Base-by-base conservation (phyloP, 106 monocot genomes). In the Acorus gramineus region DNA sequence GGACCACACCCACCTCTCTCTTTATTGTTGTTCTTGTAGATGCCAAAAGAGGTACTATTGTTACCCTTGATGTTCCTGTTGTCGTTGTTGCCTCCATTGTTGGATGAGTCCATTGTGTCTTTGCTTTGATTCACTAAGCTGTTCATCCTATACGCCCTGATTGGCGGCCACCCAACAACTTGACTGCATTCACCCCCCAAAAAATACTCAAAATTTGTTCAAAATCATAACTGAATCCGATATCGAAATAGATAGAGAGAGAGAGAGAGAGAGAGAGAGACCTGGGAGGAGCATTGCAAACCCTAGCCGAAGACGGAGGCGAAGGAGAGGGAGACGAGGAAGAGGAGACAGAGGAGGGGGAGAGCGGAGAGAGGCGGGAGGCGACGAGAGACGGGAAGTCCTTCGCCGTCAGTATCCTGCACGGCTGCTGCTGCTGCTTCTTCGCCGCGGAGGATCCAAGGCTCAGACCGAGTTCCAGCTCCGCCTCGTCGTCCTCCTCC, bases 131-230 rank as follows among this genome's bases (percentile, higher is more conserved):
- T 85, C 62, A 83, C 71, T 8, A 87, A 66, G 70, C 69, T 96
- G 79, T 85, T 90, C 67, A 90, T 87, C 74, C 95, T 79, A 64
- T 77, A 83, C 11, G 82, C 68, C 54, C 86, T 80, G 45, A 96
- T 82, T 3, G 95, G 95, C 9, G 95, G 95, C 95, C 95, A 96
- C 78, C 95, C 95, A 50, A 90, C 95, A 42, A 66, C 70, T 62
- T 84, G 90, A 66, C 80, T 81, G 76, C 69, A 74, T 11, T 11
- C 44, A 50, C 63, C 52, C 44, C 3, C n/a, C 58, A 14, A 55
- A 12, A 45, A 42, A 71, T 56, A 28, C 13, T 56, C 7, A 11
- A 56, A 65, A 14, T 51, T 14, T 44, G 53, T 42, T 6, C 47
- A 6, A 11, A 49, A 56, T 47, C 4, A 60, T 9, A 43, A 4